A percentile compares a stretch with the other conserved stretches of the same genome.
Evolutionary conservation across 1,284 basidiomycete genomes (phyloP).

Genomic region (Ustilago esculenta): DNA sequence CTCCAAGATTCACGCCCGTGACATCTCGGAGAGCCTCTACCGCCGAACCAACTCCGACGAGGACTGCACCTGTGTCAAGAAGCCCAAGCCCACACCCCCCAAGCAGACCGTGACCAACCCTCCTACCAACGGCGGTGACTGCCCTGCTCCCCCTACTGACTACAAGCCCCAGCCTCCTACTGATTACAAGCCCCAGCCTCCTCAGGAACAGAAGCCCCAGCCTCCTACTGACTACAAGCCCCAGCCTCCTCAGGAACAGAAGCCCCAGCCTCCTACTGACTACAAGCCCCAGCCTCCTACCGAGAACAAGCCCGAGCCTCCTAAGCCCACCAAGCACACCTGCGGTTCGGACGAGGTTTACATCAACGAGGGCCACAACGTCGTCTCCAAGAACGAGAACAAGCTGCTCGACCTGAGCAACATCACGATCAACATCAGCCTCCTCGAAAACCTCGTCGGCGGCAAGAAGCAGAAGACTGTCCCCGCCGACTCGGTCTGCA

Average conservation of each 20-base stretch:
- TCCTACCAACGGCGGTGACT: conserved; percentile 2
- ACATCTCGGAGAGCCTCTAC: conserved; percentile 38
- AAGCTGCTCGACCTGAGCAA: conserved; percentile 38
- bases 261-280: conserved; percentile 1
- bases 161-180: background rate
- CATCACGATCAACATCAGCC: conserved; percentile 29
- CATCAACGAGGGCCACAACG: conserved; percentile 50
- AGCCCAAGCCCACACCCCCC: conserved; percentile 29
- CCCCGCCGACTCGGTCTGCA: conserved; percentile 28
- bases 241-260: conserved; percentile 5
- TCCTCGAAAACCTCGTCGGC: conserved; percentile 28
- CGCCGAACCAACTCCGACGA: conserved; percentile 41
- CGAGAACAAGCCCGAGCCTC: conserved; percentile 5
- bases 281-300: background rate
- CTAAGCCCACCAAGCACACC: conserved; percentile 8
- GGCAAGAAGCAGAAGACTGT: conserved; percentile 24
- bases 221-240: conserved; percentile 1
- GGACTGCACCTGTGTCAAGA: conserved; percentile 50
- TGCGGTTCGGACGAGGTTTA: conserved; percentile 31
- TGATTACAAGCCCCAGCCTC: conserved; percentile 14
- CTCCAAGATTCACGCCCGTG: conserved; percentile 32
- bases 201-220: conserved; percentile 2
- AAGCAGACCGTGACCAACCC: conserved; percentile 10
- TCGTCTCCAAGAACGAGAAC: conserved; percentile 40
- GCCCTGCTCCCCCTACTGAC: conserved; percentile 2